phyloP scores from a whole-genome alignment of 345 rosid species.

The Brassica rapa region DNA sequence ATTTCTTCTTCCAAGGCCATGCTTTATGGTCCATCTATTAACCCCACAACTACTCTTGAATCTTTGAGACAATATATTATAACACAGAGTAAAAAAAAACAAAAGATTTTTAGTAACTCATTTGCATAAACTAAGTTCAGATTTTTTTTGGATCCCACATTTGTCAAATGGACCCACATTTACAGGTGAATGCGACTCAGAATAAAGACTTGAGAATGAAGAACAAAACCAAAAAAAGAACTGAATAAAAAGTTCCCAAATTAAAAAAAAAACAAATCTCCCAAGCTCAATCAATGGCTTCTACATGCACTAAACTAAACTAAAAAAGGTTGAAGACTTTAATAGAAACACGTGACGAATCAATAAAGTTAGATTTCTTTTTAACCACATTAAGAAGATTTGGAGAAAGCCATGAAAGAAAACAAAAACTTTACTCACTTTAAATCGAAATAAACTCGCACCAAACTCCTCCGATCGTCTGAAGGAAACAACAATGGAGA shows the following conservation, averaged over 20 bases:
- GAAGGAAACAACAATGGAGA: constrained; percentile 25
- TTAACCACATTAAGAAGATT: constrained; percentile 25
- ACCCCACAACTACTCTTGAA: constrained; percentile 21
- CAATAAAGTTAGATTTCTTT: constrained; percentile 23
- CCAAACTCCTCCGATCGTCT: constrained; percentile 11
- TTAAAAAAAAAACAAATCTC: constrained; percentile 8
- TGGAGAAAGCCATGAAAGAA: not conserved
- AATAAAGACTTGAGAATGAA: constrained; percentile 20
- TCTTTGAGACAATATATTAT: constrained; percentile 8
- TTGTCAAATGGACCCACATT: constrained; percentile 28
- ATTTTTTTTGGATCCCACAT: constrained; percentile 9
- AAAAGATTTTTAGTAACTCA: not conserved
- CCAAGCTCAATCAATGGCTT: constrained; percentile 23
- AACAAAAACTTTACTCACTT: constrained; percentile 22
- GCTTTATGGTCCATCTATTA: constrained; percentile 68
- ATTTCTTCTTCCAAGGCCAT: constrained; percentile 89
- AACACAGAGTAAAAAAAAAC: not conserved
- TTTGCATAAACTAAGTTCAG: not conserved
- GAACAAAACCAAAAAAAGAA: constrained; percentile 7
- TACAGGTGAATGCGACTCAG: constrained; percentile 28
- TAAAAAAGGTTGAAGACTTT: constrained; percentile 28
- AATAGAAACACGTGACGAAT: constrained; percentile 37
- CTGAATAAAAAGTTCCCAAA: constrained; percentile 6
- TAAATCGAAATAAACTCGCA: not conserved
- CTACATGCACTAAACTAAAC: constrained; percentile 20